A percentile compares a stretch with the other conserved stretches of the same genome.
Conservation (phyloP, 768 basidiomycete species). For the Serendipita sp. region DNA sequence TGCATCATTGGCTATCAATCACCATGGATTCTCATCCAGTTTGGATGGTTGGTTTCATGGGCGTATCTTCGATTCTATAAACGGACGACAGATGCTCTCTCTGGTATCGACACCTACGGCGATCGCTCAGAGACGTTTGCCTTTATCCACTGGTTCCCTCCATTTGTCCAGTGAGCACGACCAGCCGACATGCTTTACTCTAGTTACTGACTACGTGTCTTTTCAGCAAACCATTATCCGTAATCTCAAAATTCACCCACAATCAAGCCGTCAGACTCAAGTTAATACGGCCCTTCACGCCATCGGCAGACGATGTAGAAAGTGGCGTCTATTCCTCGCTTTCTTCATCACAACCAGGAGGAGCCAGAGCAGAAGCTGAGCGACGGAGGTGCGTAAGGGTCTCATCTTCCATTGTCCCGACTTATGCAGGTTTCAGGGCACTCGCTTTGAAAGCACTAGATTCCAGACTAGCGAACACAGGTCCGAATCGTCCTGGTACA, state of each 20-base stretch:
- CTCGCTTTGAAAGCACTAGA: slow-evolving; percentile 95
- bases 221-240: slow-evolving; percentile 50
- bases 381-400: slow-evolving; percentile 53
- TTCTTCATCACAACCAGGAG: slow-evolving; percentile 39
- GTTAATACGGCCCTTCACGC: slow-evolving; percentile 46
- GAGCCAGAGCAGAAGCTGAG: slow-evolving; percentile 91
- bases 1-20: slow-evolving; percentile 71
- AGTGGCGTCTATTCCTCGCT: slow-evolving; percentile 52
- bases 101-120: slow-evolving; percentile 54
- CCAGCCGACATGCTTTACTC: neutral
- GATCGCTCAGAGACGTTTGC: slow-evolving; percentile 95
- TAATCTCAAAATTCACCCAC: slow-evolving; percentile 52
- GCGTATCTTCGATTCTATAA: slow-evolving; percentile 96
- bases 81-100: slow-evolving; percentile 31
- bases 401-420: neutral
- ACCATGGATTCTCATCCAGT: slow-evolving; percentile 88
- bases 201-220: slow-evolving; percentile 5
- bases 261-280: slow-evolving; percentile 44
- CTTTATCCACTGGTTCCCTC: slow-evolving; percentile 92
- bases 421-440: slow-evolving; percentile 35
- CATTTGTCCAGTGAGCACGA: slow-evolving; percentile 67
- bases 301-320: slow-evolving; percentile 45
- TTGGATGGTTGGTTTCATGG: slow-evolving; percentile 97
- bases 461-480: slow-evolving; percentile 66
- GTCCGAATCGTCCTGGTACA: neutral